Conservation (phyloP, 768 basidiomycete species). For the Pisolithus marmoratus region DNA sequence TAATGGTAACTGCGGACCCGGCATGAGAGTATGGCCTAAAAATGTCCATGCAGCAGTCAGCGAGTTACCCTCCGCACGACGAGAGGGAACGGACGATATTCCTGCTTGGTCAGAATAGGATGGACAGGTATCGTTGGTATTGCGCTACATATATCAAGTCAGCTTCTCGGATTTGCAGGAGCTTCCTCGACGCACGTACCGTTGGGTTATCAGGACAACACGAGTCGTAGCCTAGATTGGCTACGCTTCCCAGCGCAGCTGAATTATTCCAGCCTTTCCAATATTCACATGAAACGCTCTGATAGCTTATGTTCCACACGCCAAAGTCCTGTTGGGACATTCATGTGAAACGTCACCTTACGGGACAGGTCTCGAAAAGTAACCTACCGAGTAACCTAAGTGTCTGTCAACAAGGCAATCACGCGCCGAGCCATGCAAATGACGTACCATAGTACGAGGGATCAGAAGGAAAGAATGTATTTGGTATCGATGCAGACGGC, state of each 20-base stretch:
- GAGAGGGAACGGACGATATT: constrained; percentile 45
- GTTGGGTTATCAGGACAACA: constrained; percentile 73
- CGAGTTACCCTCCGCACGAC: background rate
- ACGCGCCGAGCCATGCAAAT: background rate
- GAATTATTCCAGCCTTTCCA: constrained; percentile 61
- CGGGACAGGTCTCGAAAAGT: background rate
- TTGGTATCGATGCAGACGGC: constrained; percentile 65
- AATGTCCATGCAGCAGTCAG: constrained; percentile 5
- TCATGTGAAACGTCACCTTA: background rate
- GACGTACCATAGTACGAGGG: constrained; percentile 54
- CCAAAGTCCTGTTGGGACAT: constrained; percentile 61
- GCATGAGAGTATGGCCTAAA: constrained; percentile 28
- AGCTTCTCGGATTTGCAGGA: constrained; percentile 2
- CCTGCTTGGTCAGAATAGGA: constrained; percentile 67
- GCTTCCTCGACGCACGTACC: constrained; percentile 29
- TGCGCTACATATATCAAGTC: constrained; percentile 28
- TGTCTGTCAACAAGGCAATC: constrained; percentile 29
- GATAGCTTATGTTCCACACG: constrained; percentile 78
- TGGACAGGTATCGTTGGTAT: constrained; percentile 50
- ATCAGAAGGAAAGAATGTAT: constrained; percentile 72
- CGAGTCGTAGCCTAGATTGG: constrained; percentile 47
- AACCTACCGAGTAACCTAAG: constrained; percentile 36
- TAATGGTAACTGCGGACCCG: constrained; percentile 12
- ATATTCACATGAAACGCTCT: constrained; percentile 54
- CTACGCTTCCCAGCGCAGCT: constrained; percentile 64